Conservation (phyloP, 257 asterid species). For the Salvia miltiorrhiza region DNA sequence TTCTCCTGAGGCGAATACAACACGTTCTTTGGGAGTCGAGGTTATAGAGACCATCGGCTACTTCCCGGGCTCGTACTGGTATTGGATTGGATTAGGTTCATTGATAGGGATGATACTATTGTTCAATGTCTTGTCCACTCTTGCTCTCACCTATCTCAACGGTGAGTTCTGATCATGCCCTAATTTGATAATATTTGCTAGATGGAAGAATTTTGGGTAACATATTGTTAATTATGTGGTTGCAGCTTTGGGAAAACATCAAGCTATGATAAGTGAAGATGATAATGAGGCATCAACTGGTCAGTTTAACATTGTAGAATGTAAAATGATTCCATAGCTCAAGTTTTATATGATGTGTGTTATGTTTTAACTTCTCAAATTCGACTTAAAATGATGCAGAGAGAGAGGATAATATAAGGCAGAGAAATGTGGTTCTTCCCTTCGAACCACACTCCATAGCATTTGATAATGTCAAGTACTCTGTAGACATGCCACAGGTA, state of each 20-base stretch:
- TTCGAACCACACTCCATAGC: slow-evolving; percentile 49
- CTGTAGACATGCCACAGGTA: slow-evolving; percentile 72
- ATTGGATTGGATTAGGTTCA: slow-evolving; percentile 58
- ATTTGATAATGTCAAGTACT: slow-evolving; percentile 45
- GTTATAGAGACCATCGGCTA: slow-evolving; percentile 39
- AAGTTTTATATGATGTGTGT: too few species aligned
- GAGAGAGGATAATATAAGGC: slow-evolving; percentile 12
- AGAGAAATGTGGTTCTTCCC: slow-evolving; percentile 41
- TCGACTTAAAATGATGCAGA: neutral
- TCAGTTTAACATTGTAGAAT: slow-evolving; percentile 8
- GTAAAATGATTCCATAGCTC: neutral
- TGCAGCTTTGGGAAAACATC: slow-evolving; percentile 60
- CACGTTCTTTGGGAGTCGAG: slow-evolving; percentile 33
- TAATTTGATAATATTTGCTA: neutral
- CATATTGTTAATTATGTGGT: neutral
- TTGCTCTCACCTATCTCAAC: slow-evolving; percentile 49
- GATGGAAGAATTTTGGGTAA: neutral
- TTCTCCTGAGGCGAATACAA: slow-evolving; percentile 19
- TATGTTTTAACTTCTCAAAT: too few species aligned
- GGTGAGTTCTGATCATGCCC: slow-evolving; percentile 40
- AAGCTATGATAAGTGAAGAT: slow-evolving; percentile 43
- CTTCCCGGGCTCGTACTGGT: slow-evolving; percentile 36
- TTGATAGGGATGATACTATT: slow-evolving; percentile 35
- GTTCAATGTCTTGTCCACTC: slow-evolving; percentile 17
- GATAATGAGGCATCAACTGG: slow-evolving; percentile 21